Evolutionary conservation across 352 stramenopile genomes (phyloP).

Genomic region (Pythium sp.): DNA sequence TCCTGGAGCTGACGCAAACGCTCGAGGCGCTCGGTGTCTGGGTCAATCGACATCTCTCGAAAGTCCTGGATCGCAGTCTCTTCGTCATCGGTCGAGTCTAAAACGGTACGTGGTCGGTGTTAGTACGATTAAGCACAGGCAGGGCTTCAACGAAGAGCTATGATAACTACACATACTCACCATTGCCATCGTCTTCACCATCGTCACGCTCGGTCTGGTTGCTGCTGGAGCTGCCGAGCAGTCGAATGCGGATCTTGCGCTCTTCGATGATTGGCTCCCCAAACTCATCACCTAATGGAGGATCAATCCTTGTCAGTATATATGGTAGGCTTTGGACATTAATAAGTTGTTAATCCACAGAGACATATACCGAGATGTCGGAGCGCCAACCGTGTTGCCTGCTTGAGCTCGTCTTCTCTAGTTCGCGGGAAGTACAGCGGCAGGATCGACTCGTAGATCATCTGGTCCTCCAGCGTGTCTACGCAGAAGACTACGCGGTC

Average conservation of each 20-base stretch:
- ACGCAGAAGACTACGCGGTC: conserved; percentile 68
- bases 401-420: conserved; percentile 28
- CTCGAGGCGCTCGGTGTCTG: conserved; percentile 52
- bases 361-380: conserved; percentile 37
- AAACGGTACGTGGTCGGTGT: background rate
- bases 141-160: background rate
- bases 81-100: conserved; percentile 25
- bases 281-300: conserved; percentile 47
- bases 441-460: conserved; percentile 58
- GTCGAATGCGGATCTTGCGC: conserved; percentile 73
- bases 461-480: conserved; percentile 56
- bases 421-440: conserved; percentile 75
- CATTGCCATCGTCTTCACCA: conserved; percentile 26
- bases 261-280: conserved; percentile 81
- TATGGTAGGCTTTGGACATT: background rate
- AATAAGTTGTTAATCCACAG: too few relatives aligned
- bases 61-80: conserved; percentile 53
- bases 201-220: conserved; percentile 13
- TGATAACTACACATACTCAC: background rate
- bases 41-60: conserved; percentile 53
- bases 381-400: conserved; percentile 21
- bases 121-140: too few relatives aligned
- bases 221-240: conserved; percentile 16
- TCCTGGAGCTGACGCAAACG: conserved; percentile 35
- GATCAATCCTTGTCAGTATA: background rate